Evolutionary conservation across 768 basidiomycete species (phyloP), one percentile per base, ranked within the genome.

Genomic region (Boletus bicolor): DNA sequence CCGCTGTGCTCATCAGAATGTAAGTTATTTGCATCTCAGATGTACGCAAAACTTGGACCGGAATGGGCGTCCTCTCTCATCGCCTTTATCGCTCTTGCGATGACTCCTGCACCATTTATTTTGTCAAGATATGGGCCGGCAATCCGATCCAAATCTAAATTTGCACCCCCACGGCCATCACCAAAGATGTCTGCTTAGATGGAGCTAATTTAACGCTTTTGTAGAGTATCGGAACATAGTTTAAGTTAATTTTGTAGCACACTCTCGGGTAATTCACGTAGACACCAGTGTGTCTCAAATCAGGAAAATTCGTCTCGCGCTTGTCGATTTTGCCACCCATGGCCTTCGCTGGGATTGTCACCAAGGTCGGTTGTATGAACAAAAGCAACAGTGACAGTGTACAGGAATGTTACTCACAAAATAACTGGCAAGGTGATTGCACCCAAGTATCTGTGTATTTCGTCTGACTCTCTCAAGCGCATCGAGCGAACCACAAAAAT

Each of bases 331-430:
- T 91, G 89, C 86, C 89, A 36, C 89, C 91, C 28, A 85, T 91
- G 83, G 73, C 84, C 15, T 81, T 93, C 60, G 78, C 78, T 24
- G 91, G 91, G 17, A 64, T 84, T 38, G 91, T 93, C 19, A 87
- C 89, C 34, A 92, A 89, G 71, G 86, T 82, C 24, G 90, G 91
- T 9, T 82, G 78, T 61, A 93, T 93, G 90, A 77, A 84, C 52
- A 92, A 91, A 68, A 93, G 91, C 81, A 14, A 93, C 91, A 0
- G 90, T 93, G 46, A 85, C 87, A 0, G 89, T 93, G 8, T 84
- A 86, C 24, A 81, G 91, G 54, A 83, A 79, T 76, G 77, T 87
- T 38, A 72, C 82, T n/a, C 89, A 93, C 65, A 80, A 81, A 57
- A 65, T 82, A 45, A 92, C 90, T 5, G 84, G 86, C 62, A 93